Evolutionary conservation across 2,329 filamentous ascomycete species (phyloP), one percentile per base, ranked within the genome.

Genomic region (Claviceps quebecensis): DNA sequence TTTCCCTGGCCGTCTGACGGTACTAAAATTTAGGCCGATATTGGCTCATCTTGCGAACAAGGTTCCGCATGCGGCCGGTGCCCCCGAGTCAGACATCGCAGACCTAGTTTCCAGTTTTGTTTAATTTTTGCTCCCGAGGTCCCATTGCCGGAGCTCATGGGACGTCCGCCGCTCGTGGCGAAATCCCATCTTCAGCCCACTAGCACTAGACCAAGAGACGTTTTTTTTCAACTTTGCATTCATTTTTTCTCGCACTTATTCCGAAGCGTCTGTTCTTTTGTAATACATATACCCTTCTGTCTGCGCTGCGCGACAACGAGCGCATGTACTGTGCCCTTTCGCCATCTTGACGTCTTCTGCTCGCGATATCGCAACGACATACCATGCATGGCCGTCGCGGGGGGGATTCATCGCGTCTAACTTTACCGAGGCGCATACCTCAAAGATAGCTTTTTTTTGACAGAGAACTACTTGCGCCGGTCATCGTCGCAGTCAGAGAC

Each of bases 341-440:
- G 38, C 7, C 22, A 16, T 43, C 45, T 22, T 45, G 9, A 34
- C 13, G 23, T 7, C 14, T 8, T 29, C 8, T 37, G 17, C 26
- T 23, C n/a, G 19, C 45, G 29, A 38, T 19, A 4, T 11, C 47
- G 26, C 47, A 46, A 22, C 47, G 48, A 36, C 45, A 52, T 46
- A 52, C 14, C 53, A 54, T 54, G 53, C 47, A 52, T 54, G 49
- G 47, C 16, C 36, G 53, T 47, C 44, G 29, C 38, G 39, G 5
- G 36, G 34, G 29, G 9, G 22, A 16, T 22, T 16, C 16, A 37
- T 45, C 47, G 46, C 47, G 50, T 48, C 50, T 50, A 26, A 34
- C 13, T n/a, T 44, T 45, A 14, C 29, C 37, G 19, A 45, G 53
- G 44, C 50, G 53, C 38, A 46, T 37, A 39, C 40, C 47, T 16